Conservation (phyloP, 2,329 filamentous ascomycete species). For the Lizonia empirigonia region DNA sequence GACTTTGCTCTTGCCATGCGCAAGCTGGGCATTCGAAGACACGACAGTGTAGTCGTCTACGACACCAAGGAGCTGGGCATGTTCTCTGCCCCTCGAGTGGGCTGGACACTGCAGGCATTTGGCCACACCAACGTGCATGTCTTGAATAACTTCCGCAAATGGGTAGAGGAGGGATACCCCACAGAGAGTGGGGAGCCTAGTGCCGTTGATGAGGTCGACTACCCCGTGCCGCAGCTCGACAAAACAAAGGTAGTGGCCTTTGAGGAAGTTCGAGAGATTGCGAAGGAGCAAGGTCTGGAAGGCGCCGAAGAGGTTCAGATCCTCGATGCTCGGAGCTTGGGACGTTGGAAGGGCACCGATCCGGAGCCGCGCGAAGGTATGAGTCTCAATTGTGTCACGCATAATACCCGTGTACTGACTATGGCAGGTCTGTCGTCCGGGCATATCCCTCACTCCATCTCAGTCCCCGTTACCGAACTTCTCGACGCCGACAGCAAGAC, state of each 20-base stretch:
- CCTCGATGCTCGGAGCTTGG: slow-evolving; percentile 80
- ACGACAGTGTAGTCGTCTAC: slow-evolving; percentile 93
- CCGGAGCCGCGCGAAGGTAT: slow-evolving; percentile 83
- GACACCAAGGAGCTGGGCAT: slow-evolving; percentile 90
- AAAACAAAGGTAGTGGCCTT: slow-evolving; percentile 74
- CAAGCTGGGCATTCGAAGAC: slow-evolving; percentile 80
- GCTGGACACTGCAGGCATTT: slow-evolving; percentile 90
- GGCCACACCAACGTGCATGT: slow-evolving; percentile 88
- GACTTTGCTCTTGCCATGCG: slow-evolving; percentile 88
- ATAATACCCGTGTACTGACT: no score
- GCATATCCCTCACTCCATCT: slow-evolving; percentile 88
- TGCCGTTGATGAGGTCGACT: slow-evolving; percentile 50
- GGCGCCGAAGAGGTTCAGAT: slow-evolving; percentile 84
- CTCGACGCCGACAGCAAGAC: slow-evolving; percentile 84
- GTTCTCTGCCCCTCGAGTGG: slow-evolving; percentile 90
- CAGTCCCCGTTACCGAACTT: slow-evolving; percentile 77
- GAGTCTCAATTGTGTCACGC: not conserved
- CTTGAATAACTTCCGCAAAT: slow-evolving; percentile 94
- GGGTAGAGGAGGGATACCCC: slow-evolving; percentile 82
- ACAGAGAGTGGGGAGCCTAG: slow-evolving; percentile 77
- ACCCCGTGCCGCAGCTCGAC: slow-evolving; percentile 54
- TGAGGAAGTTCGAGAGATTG: slow-evolving; percentile 80
- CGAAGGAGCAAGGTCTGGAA: slow-evolving; percentile 78
- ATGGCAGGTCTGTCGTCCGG: slow-evolving; percentile 71
- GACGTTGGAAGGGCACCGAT: slow-evolving; percentile 80